Evolutionary conservation across 495 filamentous ascomycete species (phyloP), one percentile per base, ranked within the genome.

Genomic region (Clavariopsis aquatica): DNA sequence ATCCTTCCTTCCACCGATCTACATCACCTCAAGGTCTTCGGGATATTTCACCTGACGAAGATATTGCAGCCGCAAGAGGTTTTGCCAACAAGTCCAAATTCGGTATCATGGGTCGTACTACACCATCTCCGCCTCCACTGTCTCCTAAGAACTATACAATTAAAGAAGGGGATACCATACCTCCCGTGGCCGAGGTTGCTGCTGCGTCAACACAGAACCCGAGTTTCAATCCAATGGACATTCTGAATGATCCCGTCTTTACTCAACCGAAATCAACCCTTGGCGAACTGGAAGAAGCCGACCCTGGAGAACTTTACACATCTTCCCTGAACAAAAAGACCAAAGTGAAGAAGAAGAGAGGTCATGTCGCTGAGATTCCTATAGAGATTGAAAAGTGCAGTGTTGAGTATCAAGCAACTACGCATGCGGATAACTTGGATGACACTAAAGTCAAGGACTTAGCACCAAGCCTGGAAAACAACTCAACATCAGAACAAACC

Each of bases 171-270:
- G 34, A 46, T 20, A 7, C 23, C 7, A 31, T 52, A 12, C 1
- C 31, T 4, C 29, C 49, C 29, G 28, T 36, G 6, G 26, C 54
- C 7, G 63, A 53, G 31, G 38, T 49, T 20, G 49, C 26, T 9
- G 20, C 31, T 8, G 38, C 34, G 7, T 43, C 27, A 15, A 66
- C 70, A 23, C 58, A 67, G 36, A 51, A 65, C 8, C 68, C 69
- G 5, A 73, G 62, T 23, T 77, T 77, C 56, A 60, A 77, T 59
- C 73, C 74, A 2, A 64, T 70, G 29, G 49, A 71, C n/a, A 62
- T 76, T 36, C 43, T 76, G 12, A 68, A 75, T 49, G 72, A 77
- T 53, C 61, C 73, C 31, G 19, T 57, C 5, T 75, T 74, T 52
- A 62, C 69, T 20, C 63, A 64, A 38, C 60, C 66, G 27, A 47